Percentiles rank a stretch among this genome's conserved stretches.
phyloP scores from a whole-genome alignment of 495 filamentous ascomycete species.

The Daldinia decipiens region DNA sequence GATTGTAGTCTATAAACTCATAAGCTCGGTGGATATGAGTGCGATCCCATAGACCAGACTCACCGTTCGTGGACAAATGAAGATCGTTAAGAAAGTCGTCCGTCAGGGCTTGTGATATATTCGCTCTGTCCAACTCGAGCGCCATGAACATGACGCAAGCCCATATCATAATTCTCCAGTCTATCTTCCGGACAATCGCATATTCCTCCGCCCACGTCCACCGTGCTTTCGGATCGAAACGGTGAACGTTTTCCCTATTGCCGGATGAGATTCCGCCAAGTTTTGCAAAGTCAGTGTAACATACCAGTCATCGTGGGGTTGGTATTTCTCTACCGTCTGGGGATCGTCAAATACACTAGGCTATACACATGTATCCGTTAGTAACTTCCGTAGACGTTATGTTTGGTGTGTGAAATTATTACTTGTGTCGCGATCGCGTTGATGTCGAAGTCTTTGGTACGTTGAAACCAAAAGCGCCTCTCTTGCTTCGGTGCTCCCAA shows the following conservation, averaged over 20 bases:
- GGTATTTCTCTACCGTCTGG: conserved; percentile 60
- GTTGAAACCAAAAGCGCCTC: conserved; percentile 59
- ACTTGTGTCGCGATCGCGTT: conserved; percentile 67
- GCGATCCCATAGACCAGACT: not conserved
- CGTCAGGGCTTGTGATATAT: conserved; percentile 74
- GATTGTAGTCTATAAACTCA: conserved; percentile 67
- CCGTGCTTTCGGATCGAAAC: conserved; percentile 76
- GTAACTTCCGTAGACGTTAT: not conserved
- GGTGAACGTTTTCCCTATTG: conserved; percentile 63
- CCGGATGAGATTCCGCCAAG: conserved; percentile 1
- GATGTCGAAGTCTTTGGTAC: conserved; percentile 55
- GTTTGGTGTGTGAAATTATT: not conserved
- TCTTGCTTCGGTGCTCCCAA: conserved; percentile 53
- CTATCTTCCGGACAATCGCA: conserved; percentile 65
- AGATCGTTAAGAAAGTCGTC: conserved; percentile 73
- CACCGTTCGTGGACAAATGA: conserved; percentile 72
- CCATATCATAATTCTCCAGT: conserved; percentile 59
- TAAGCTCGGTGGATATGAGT: conserved; percentile 11
- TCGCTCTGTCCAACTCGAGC: conserved; percentile 79
- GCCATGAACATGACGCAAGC: conserved; percentile 85
- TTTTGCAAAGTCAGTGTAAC: not conserved
- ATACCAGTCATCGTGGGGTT: conserved; percentile 61
- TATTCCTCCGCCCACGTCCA: conserved; percentile 79
- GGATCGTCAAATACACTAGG: conserved; percentile 57
- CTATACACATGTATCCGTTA: conserved; percentile 22